Conservation (phyloP, 768 basidiomycete species). For the Lepiota subincarnata region DNA sequence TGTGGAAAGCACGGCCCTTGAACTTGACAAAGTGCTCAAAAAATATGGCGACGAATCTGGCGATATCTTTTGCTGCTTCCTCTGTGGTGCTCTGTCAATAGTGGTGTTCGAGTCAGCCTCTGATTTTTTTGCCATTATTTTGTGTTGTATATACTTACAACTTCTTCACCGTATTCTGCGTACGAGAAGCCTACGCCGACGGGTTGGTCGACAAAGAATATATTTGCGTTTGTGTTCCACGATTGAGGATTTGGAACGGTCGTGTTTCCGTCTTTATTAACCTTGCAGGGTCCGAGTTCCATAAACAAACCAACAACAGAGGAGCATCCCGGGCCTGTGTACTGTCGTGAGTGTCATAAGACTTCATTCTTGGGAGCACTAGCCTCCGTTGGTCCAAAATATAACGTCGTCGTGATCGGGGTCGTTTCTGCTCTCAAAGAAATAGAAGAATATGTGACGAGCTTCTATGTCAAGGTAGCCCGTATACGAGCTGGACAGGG, state of each 20-base stretch:
- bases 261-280: slow-evolving; percentile 44
- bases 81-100: slow-evolving; percentile 61
- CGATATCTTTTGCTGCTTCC: slow-evolving; percentile 66
- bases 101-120: slow-evolving; percentile 16
- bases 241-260: slow-evolving; percentile 54
- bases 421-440: slow-evolving; percentile 66
- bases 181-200: slow-evolving; percentile 61
- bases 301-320: slow-evolving; percentile 18
- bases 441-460: slow-evolving; percentile 70
- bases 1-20: slow-evolving; percentile 60
- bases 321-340: slow-evolving; percentile 36
- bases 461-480: slow-evolving; percentile 65
- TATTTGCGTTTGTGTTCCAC: slow-evolving; percentile 68
- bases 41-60: slow-evolving; percentile 67
- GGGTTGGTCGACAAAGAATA: slow-evolving; percentile 62
- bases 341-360: background rate
- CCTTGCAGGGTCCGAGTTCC: slow-evolving; percentile 58
- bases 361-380: background rate
- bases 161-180: slow-evolving; percentile 59
- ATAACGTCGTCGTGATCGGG: slow-evolving; percentile 60
- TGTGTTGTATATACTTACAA: slow-evolving; percentile 35
- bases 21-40: slow-evolving; percentile 71
- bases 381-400: slow-evolving; percentile 50
- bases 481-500: slow-evolving; percentile 44
- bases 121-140: background rate